Evolutionary conservation across 345 rosid species (phyloP).

Genomic region (Lepidium africanum): DNA sequence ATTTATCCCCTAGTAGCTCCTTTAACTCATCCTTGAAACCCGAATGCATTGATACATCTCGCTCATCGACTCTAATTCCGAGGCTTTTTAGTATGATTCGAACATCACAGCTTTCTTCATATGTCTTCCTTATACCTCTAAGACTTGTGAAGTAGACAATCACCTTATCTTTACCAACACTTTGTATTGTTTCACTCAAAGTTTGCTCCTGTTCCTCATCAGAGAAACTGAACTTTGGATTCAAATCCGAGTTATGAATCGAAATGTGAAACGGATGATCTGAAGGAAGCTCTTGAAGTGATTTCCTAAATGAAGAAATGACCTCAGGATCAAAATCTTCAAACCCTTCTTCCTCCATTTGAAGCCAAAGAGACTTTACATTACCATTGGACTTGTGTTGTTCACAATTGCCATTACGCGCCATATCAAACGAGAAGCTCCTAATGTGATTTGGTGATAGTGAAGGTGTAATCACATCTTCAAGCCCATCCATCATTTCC

Average conservation of each 20-base stretch:
- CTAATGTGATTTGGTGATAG: slow-evolving; percentile 40
- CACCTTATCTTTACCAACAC: slow-evolving; percentile 39
- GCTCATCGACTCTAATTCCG: slow-evolving; percentile 56
- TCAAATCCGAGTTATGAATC: slow-evolving; percentile 18
- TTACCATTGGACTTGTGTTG: slow-evolving; percentile 28
- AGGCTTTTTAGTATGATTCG: slow-evolving; percentile 51
- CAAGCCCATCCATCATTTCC: slow-evolving; percentile 95
- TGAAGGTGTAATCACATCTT: slow-evolving; percentile 43
- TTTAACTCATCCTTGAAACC: slow-evolving; percentile 76
- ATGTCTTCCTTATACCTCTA: slow-evolving; percentile 83
- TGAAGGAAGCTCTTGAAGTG: slow-evolving; percentile 50
- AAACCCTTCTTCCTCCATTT: slow-evolving; percentile 36
- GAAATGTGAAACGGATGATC: slow-evolving; percentile 50
- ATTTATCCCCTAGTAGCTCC: slow-evolving; percentile 42
- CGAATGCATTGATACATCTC: slow-evolving; percentile 88
- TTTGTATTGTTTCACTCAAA: neutral
- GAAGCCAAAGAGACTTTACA: slow-evolving; percentile 41
- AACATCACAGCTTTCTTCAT: slow-evolving; percentile 71
- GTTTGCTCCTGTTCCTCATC: slow-evolving; percentile 6
- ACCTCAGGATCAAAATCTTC: slow-evolving; percentile 58
- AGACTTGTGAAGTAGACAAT: slow-evolving; percentile 72
- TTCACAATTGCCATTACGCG: slow-evolving; percentile 22
- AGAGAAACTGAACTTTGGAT: neutral
- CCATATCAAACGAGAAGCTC: slow-evolving; percentile 68
- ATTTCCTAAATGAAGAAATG: slow-evolving; percentile 50